These are phyloP conservation scores for Phaeodactylum tricornutum DNA, from an alignment of 108 stramenopile genomes.

Conservation along the genomic window DNA sequence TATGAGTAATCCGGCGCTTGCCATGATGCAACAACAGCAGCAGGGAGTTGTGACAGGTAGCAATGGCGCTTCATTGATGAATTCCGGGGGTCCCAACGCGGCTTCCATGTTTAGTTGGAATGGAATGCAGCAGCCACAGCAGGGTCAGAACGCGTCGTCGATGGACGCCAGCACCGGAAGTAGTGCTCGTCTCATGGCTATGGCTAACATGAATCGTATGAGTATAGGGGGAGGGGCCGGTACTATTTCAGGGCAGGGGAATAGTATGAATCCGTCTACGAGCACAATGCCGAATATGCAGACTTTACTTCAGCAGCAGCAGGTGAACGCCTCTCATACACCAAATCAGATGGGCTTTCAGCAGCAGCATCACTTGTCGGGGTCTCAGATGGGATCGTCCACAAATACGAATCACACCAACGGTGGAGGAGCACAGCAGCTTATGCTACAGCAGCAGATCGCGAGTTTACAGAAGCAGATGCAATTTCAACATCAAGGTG, in stretches of 20 bases:
- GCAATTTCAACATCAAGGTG: slow-evolving; percentile 3
- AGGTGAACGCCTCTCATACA: not conserved
- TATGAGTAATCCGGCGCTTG: slow-evolving; percentile 1
- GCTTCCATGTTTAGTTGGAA: slow-evolving; percentile 4
- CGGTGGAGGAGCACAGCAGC: slow-evolving; percentile 5
- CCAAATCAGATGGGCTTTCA: no score
- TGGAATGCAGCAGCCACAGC: not conserved
- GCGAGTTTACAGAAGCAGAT: slow-evolving; percentile 9
- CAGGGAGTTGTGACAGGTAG: not conserved
- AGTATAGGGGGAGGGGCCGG: not conserved
- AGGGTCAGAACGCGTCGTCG: slow-evolving; percentile 1
- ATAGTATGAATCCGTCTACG: not conserved
- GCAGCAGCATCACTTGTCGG: no score
- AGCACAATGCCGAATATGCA: slow-evolving; percentile 9
- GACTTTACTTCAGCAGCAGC: slow-evolving; percentile 12
- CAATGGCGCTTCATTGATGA: slow-evolving; percentile 1
- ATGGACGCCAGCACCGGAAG: slow-evolving; percentile 12
- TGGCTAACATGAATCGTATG: slow-evolving; percentile 3
- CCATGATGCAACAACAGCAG: slow-evolving; percentile 15
- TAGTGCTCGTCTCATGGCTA: slow-evolving; percentile 9
- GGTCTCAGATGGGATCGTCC: no score
- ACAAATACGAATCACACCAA: no score
- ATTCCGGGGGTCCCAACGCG: no score
- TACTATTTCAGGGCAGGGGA: not conserved
- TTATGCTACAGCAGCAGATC: slow-evolving; percentile 11